phyloP scores from a whole-genome alignment of 1,284 basidiomycete genomes.

The Ustilago trichophora region DNA sequence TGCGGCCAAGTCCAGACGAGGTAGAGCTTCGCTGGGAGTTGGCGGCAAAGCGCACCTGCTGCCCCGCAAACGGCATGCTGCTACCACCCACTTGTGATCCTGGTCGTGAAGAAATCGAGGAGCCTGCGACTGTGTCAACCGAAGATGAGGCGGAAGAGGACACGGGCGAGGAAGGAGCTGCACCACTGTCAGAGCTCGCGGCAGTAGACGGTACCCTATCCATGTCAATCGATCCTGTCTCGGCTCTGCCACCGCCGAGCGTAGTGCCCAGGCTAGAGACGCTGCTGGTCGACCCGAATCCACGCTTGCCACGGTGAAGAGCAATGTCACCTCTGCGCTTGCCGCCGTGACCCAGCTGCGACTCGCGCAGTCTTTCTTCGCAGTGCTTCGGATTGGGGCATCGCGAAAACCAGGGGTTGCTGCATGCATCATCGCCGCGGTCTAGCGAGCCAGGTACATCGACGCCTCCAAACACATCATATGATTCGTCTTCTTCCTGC shows the following conservation, averaged over 20 bases:
- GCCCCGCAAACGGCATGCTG: conserved; percentile 7
- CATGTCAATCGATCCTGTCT: conserved; percentile 16
- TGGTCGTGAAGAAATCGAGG: conserved; percentile 15
- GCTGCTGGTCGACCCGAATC: conserved; percentile 38
- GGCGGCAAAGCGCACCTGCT: conserved; percentile 19
- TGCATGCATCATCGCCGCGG: conserved; percentile 50
- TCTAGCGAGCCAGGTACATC: conserved; percentile 48
- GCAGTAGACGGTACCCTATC: conserved; percentile 19
- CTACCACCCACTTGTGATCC: conserved; percentile 15
- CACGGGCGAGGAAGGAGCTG: conserved; percentile 20
- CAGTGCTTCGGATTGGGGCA: conserved; percentile 56
- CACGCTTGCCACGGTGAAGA: conserved; percentile 25
- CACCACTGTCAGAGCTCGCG: conserved; percentile 37
- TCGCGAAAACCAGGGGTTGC: conserved; percentile 56
- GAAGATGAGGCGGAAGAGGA: conserved; percentile 31
- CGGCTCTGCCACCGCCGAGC: conserved; percentile 24
- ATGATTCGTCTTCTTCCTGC: conserved; percentile 15
- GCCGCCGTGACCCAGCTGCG: conserved; percentile 5
- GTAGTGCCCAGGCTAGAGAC: conserved; percentile 38
- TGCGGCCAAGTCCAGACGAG: conserved; percentile 13
- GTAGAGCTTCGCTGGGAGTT: conserved; percentile 16
- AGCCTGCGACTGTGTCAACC: conserved; percentile 18
- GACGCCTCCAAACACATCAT: conserved; percentile 37
- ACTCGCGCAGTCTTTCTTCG: conserved; percentile 14
- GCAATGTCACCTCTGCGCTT: conserved; percentile 19